Evolutionary conservation across 106 monocot genomes (phyloP).

Genomic region (Allium sativum): DNA sequence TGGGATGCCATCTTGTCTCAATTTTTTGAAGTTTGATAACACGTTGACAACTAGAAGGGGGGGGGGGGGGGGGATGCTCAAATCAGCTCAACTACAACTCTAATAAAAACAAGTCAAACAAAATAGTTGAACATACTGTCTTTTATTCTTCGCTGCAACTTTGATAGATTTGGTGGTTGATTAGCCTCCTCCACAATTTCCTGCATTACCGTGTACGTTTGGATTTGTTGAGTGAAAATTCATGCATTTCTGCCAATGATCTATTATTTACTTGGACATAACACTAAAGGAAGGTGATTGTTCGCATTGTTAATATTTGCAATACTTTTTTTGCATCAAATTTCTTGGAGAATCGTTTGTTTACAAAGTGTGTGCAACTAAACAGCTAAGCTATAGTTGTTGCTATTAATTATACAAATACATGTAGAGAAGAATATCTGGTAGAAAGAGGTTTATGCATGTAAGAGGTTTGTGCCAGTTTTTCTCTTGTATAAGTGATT

Average conservation of each 20-base stretch:
- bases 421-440: too few species aligned
- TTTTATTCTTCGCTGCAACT: slow-evolving; percentile 60
- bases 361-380: too few species aligned
- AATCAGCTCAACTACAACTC: not conserved
- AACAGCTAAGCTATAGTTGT: too few species aligned
- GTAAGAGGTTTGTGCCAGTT: too few species aligned
- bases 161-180: slow-evolving; percentile 56
- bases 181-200: slow-evolving; percentile 73
- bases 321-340: too few species aligned
- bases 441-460: too few species aligned
- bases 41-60: slow-evolving; percentile 56
- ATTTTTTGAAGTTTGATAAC: slow-evolving; percentile 60
- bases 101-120: not conserved
- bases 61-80: not conserved
- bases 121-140: slow-evolving; percentile 42
- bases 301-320: not conserved
- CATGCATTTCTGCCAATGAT: not conserved
- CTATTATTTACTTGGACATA: not conserved
- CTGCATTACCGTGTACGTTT: slow-evolving; percentile 16
- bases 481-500: too few species aligned
- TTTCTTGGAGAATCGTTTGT: too few species aligned
- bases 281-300: not conserved
- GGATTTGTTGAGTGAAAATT: too few species aligned
- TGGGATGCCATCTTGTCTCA: slow-evolving; percentile 60
- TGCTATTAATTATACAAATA: too few species aligned